Conservation (phyloP, 1,139 yeast species). For the Chernovozyma sophiae-reginae region DNA sequence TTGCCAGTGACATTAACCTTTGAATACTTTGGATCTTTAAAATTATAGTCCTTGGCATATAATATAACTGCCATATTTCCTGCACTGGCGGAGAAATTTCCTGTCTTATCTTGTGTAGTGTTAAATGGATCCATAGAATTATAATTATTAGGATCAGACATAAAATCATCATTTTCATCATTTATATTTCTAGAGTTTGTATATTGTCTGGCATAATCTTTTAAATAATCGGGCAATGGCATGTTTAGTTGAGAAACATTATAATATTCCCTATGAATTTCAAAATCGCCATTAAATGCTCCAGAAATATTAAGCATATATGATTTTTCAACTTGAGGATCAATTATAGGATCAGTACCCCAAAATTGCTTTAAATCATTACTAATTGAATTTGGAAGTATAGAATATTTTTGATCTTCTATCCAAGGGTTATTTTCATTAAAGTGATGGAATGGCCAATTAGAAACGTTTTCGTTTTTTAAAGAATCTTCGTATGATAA, state of each 20-base stretch:
- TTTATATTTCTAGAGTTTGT: constrained; percentile 16
- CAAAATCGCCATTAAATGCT: constrained; percentile 42
- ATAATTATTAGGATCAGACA: constrained; percentile 24
- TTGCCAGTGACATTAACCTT: constrained; percentile 3
- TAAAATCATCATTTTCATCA: constrained; percentile 19
- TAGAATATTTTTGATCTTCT: constrained; percentile 50
- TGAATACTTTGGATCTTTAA: constrained; percentile 16
- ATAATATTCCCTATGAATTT: constrained; percentile 12
- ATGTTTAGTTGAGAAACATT: constrained; percentile 18
- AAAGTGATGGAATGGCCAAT: constrained; percentile 55
- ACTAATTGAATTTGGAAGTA: constrained; percentile 60
- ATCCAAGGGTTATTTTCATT: constrained; percentile 43
- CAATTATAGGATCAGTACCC: constrained; percentile 27
- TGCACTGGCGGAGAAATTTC: constrained; percentile 23
- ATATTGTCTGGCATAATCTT: constrained; percentile 28
- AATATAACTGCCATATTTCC: constrained; percentile 27
- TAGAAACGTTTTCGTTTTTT: constrained; percentile 36
- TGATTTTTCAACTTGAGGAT: constrained; percentile 18
- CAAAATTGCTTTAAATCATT: constrained; percentile 45
- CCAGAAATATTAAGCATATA: constrained; percentile 53
- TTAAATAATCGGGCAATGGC: constrained; percentile 41
- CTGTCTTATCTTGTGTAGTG: constrained; percentile 16
- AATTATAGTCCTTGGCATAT: constrained; percentile 22
- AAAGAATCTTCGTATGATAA: constrained; percentile 56
- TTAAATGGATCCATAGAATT: constrained; percentile 12